A percentile compares a stretch with the other conserved stretches of the same genome.
phyloP scores from a whole-genome alignment of 2,329 filamentous ascomycete species.

The Pyrenophora graminea region DNA sequence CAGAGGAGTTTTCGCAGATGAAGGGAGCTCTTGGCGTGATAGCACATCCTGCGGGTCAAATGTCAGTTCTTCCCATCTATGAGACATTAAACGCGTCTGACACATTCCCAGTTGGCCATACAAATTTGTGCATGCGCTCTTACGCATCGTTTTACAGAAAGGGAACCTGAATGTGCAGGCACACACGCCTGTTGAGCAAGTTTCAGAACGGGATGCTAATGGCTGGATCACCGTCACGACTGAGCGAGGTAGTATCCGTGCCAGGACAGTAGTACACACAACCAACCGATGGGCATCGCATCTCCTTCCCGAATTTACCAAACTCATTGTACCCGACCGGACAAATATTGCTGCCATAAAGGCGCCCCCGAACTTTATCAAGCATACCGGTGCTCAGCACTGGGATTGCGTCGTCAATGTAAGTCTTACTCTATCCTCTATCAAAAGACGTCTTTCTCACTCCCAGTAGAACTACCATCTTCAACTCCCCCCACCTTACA shows the following conservation, averaged over 20 bases:
- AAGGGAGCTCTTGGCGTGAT: slow-evolving; percentile 13
- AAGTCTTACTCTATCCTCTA: background rate
- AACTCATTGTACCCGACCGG: slow-evolving; percentile 11
- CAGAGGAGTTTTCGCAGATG: slow-evolving; percentile 17
- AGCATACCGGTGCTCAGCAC: slow-evolving; percentile 18
- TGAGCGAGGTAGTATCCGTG: slow-evolving; percentile 8
- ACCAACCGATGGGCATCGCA: slow-evolving; percentile 19
- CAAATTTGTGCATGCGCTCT: slow-evolving; percentile 16
- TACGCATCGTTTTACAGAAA: slow-evolving; percentile 10
- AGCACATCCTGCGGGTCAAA: slow-evolving; percentile 14
- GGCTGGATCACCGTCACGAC: slow-evolving; percentile 13
- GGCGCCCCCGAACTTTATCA: slow-evolving; percentile 12
- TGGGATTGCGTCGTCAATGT: slow-evolving; percentile 15
- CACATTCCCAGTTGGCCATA: slow-evolving; percentile 13
- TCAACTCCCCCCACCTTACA: slow-evolving; percentile 15
- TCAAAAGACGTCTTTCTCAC: no score
- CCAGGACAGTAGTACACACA: slow-evolving; percentile 11
- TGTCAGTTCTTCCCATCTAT: background rate
- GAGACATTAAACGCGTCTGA: background rate
- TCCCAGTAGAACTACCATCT: slow-evolving; percentile 13
- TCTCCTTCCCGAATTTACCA: slow-evolving; percentile 14
- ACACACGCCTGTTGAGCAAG: slow-evolving; percentile 9
- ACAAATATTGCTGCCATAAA: slow-evolving; percentile 8
- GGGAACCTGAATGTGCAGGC: slow-evolving; percentile 10
- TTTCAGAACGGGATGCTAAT: slow-evolving; percentile 8